Base-by-base conservation (phyloP, 371 early-diverging fungal genomes). In the Actinomucor elegans region DNA sequence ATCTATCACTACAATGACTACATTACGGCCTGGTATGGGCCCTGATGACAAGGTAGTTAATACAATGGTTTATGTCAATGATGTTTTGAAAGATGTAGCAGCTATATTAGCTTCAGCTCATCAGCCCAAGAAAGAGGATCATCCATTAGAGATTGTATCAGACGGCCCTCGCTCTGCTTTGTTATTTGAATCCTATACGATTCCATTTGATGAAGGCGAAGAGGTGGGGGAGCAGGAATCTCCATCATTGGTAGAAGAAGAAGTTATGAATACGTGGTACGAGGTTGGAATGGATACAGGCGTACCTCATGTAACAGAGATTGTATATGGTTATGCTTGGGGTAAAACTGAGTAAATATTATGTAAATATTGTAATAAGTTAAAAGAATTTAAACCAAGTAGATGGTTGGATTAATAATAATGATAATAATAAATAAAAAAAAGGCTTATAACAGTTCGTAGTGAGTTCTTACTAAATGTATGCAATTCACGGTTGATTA, bases 261-360 rank as follows among this genome's bases (percentile, higher is more conserved):
- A 64, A 27, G 36, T 44, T 1, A 12, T 18, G 10, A 36, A 43
- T 50, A 24, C 42, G 3, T 74, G 74, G 74, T 74, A 74, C 41
- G 59, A 74, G 49, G 53, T 63, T 4, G 74, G 74, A 6, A 70
- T 74, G 74, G 74, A 74, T 37, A 55, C 55, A 0, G 68, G 62
- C 46, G 59, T 65, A 4, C 53, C 53, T 8, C 37, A 43, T n/a
- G 11, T 56, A 11, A 43, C 31, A 5, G 56, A 65, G n/a, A 49
- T 65, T 7, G 45, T 69, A 59, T 33, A 59, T 21, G 74, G 74
- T 4, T 72, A 68, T 52, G 43, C 35, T 28, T 71, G 63, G 59
- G 43, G 28, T 10, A n/a, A n/a, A n/a, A n/a, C n/a, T n/a, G n/a
- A n/a, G n/a, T n/a, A n/a, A n/a, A n/a, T n/a, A n/a, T n/a, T n/a